Conservation (phyloP, 768 basidiomycete genomes). For the Podaxis rugospora region DNA sequence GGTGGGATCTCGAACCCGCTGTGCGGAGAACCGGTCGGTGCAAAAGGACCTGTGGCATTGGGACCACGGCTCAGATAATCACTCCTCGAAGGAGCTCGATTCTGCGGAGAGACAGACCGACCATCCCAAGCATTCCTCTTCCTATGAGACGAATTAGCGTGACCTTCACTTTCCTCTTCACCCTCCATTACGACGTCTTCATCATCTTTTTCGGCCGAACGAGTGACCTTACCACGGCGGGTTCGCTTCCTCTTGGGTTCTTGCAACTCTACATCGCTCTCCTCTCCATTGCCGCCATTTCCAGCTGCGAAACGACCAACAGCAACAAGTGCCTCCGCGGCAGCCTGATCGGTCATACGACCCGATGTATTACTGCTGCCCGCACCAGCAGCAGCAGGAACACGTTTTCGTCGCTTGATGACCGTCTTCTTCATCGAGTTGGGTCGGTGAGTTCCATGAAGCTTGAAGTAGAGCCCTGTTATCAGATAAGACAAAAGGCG, state of each 20-base stretch:
- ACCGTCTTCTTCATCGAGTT: constrained; percentile 99
- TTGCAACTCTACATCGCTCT: constrained; percentile 41
- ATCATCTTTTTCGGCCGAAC: constrained; percentile 29
- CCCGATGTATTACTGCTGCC: constrained; percentile 23
- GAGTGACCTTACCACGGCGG: constrained; percentile 28
- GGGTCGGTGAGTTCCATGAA: constrained; percentile 95
- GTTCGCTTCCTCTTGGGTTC: constrained; percentile 60
- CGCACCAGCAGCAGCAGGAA: constrained; percentile 78
- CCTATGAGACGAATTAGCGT: constrained; percentile 12
- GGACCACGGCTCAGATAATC: constrained; percentile 9
- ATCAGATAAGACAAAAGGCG: constrained; percentile 12
- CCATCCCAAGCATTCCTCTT: constrained; percentile 21
- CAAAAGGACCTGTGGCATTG: constrained; percentile 6
- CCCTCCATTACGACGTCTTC: constrained; percentile 50
- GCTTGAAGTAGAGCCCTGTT: constrained; percentile 94
- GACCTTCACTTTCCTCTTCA: constrained; percentile 26
- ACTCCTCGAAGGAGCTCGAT: constrained; percentile 28
- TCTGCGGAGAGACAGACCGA: constrained; percentile 28
- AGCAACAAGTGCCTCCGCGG: constrained; percentile 83
- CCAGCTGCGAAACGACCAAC: constrained; percentile 56
- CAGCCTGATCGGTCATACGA: constrained; percentile 76
- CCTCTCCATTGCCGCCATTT: constrained; percentile 27
- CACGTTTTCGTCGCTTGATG: constrained; percentile 96
- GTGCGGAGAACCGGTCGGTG: constrained; percentile 14
- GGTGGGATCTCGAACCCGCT: constrained; percentile 65